These are phyloP conservation scores for Xylariaceae sp. DNA, from an alignment of 2,329 filamentous ascomycete genomes.

Conservation along the genomic window DNA sequence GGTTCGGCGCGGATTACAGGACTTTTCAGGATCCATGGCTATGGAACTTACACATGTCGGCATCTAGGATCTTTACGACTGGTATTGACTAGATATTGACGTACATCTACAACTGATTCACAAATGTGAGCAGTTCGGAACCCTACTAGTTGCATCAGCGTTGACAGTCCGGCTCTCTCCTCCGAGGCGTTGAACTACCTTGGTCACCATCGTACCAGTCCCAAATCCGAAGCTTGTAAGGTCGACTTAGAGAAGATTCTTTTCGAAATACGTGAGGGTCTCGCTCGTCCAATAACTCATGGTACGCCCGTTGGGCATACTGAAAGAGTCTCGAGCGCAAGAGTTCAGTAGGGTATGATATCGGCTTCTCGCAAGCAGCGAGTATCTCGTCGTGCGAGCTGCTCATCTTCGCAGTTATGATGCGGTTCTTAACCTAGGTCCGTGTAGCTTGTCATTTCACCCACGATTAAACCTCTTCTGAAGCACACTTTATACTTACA, in stretches of 20 bases:
- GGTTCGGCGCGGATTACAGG: not conserved
- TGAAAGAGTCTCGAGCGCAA: not conserved
- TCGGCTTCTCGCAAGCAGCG: not conserved
- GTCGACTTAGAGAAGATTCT: not conserved
- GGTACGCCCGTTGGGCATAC: not conserved
- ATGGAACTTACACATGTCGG: conserved; percentile 6
- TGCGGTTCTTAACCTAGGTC: too few relatives aligned
- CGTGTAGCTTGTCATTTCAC: too few relatives aligned
- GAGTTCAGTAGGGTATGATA: conserved; percentile 5
- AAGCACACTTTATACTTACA: too few relatives aligned
- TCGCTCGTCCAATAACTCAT: conserved; percentile 1
- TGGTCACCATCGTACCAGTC: not conserved
- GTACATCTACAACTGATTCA: not conserved
- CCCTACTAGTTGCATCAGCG: not conserved
- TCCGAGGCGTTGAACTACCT: not conserved
- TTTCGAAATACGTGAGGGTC: not conserved
- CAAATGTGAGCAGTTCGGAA: not conserved
- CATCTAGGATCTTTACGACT: conserved; percentile 1
- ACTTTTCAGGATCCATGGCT: too few relatives aligned
- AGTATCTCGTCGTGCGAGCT: too few relatives aligned
- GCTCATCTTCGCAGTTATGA: too few relatives aligned
- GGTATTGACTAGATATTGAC: not conserved
- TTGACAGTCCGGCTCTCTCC: not conserved
- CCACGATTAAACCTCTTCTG: too few relatives aligned
- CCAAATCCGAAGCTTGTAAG: conserved; percentile 5